These are phyloP conservation scores for Dioszegia hungarica DNA, from an alignment of 768 basidiomycete species.

Conservation along the genomic window DNA sequence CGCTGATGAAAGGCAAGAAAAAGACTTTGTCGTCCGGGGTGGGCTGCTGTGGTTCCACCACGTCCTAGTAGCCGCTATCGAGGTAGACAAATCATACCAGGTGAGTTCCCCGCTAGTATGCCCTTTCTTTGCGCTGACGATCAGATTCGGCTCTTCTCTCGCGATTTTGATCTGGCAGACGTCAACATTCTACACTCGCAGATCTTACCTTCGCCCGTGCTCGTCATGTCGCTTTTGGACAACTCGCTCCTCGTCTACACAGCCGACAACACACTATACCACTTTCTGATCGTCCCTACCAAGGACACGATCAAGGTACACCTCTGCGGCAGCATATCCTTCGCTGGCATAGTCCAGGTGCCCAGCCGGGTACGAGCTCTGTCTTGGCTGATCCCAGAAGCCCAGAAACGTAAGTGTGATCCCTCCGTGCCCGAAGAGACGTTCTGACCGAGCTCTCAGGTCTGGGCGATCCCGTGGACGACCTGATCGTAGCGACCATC, in stretches of 20 bases:
- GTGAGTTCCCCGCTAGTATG: conserved; percentile 41
- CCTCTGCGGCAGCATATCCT: conserved; percentile 89
- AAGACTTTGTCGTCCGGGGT: conserved; percentile 78
- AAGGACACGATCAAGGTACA: conserved; percentile 76
- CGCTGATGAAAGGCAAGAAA: conserved; percentile 71
- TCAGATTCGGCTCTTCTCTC: conserved; percentile 87
- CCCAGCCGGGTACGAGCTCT: conserved; percentile 80
- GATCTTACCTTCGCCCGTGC: conserved; percentile 66
- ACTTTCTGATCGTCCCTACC: conserved; percentile 78
- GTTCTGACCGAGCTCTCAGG: conserved; percentile 55
- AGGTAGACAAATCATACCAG: conserved; percentile 72
- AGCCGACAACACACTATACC: conserved; percentile 83
- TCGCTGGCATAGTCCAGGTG: conserved; percentile 77
- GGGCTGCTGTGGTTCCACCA: conserved; percentile 96
- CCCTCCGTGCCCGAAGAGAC: not conserved
- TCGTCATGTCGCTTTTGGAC: conserved; percentile 86
- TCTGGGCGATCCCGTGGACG: conserved; percentile 87
- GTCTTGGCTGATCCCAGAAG: conserved; percentile 93
- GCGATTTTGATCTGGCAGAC: conserved; percentile 79
- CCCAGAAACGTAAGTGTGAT: conserved; percentile 76
- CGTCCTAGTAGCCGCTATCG: conserved; percentile 84
- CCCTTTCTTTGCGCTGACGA: conserved; percentile 4
- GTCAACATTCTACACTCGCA: conserved; percentile 80
- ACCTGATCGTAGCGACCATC: conserved; percentile 88
- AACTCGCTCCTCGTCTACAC: conserved; percentile 93